Percentiles rank a stretch among this genome's conserved stretches.
phyloP scores from a whole-genome alignment of 225 moss, liverwort and hornwort genomes.

The Neckera pumila region DNA sequence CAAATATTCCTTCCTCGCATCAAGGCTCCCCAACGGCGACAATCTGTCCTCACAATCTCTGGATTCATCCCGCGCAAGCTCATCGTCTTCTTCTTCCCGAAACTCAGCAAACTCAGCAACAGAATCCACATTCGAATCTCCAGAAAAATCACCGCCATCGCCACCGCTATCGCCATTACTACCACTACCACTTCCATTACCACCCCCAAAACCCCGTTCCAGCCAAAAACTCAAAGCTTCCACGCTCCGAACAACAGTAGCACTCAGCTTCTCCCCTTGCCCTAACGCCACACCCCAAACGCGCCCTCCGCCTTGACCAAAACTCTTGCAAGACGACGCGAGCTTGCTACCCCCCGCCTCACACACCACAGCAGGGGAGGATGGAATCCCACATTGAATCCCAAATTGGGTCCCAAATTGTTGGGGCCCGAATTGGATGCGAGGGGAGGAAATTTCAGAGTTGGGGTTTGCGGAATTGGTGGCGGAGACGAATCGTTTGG shows the following conservation, averaged over 20 bases:
- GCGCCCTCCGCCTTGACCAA: background rate
- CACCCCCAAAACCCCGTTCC: background rate
- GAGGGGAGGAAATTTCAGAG: background rate
- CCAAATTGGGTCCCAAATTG: background rate
- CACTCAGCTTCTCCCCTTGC: constrained; percentile 20
- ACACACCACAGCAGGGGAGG: background rate
- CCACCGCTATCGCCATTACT: background rate
- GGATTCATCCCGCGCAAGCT: background rate
- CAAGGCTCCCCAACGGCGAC: background rate
- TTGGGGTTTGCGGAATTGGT: background rate
- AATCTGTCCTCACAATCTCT: background rate
- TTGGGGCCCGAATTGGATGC: background rate
- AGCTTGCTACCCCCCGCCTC: background rate
- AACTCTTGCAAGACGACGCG: background rate
- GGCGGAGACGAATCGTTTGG: background rate
- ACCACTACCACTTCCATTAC: background rate
- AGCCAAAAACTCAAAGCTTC: constrained; percentile 14
- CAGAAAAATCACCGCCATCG: background rate
- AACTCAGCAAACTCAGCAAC: background rate
- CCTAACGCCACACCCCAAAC: background rate
- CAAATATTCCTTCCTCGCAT: constrained; percentile 3
- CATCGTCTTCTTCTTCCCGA: background rate
- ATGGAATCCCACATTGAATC: background rate
- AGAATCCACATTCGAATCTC: constrained; percentile 1
- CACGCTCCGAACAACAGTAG: background rate